Conservation (phyloP, 2,329 filamentous ascomycete genomes). For the Diaporthe eres region DNA sequence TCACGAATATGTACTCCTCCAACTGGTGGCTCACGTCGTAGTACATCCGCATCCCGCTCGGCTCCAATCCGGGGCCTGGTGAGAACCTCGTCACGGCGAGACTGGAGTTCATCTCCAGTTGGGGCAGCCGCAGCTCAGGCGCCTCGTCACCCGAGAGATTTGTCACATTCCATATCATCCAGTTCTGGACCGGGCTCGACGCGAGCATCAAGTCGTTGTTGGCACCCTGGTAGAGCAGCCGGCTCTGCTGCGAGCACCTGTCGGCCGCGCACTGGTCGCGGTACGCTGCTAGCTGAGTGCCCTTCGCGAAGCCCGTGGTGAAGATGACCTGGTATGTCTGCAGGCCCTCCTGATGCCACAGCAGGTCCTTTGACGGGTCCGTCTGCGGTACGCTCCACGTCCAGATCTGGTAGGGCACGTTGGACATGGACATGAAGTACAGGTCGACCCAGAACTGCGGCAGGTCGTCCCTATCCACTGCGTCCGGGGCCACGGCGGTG, state of each 20-base stretch:
- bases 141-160: conserved; percentile 11
- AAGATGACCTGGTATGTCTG: conserved; percentile 28
- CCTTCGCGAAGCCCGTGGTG: conserved; percentile 12
- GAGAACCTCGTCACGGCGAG: conserved; percentile 28
- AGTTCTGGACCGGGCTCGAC: conserved; percentile 8
- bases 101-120: conserved; percentile 32
- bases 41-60: conserved; percentile 30
- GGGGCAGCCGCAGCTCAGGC: conserved; percentile 4
- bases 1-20: conserved; percentile 25
- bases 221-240: conserved; percentile 29
- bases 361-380: conserved; percentile 28
- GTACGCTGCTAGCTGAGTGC: conserved; percentile 31
- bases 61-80: not conserved
- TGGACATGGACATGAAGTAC: conserved; percentile 29
- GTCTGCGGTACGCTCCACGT: conserved; percentile 32
- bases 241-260: conserved; percentile 17
- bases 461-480: conserved; percentile 3
- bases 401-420: conserved; percentile 31
- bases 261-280: conserved; percentile 31
- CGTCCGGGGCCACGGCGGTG: conserved; percentile 23
- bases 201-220: conserved; percentile 31
- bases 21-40: conserved; percentile 32
- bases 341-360: conserved; percentile 30
- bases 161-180: conserved; percentile 25
- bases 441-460: conserved; percentile 30